Evolutionary conservation across 106 monocot species (phyloP), one percentile per base, ranked within the genome.

Genomic region (Acorus calamus): DNA sequence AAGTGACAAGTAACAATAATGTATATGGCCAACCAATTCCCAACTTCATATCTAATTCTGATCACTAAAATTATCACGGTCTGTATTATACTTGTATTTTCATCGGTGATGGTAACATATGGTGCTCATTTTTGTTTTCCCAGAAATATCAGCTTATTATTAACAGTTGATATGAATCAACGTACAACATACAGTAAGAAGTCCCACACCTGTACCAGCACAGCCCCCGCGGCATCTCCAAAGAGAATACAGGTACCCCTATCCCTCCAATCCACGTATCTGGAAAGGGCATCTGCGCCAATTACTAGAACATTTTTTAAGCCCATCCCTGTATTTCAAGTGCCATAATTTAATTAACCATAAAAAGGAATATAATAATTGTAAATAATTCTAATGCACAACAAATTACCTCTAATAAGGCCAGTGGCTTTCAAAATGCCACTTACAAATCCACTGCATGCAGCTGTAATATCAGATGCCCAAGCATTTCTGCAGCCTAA

Each of bases 221-320:
- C 96, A 65, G 96, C 90, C 74, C 96, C 96, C 69, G 96, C 96
- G 78, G 87, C 96, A 87, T 96, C 96, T 46, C 96, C 96, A 83
- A 96, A 96, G 54, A 96, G 96, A 70, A 96, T 96, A 73, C 96
- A 96, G 14, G 87, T 84, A 28, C 96, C 90, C 78, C 96, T 90
- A 69, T 96, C 96, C 6, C 84, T 90, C 90, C 90, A 96, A 59
- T 96, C 96, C 59, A 90, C 87, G 65, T 68, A 69, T 42, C 78
- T 69, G 47, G 96, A 96, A 61, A 96, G 78, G 76, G 89, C 86
- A 85, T 96, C 96, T 52, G 96, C 90, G 65, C 96, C 96, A 56
- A 96, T 75, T 44, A 96, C 96, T 49, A 96, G 74, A 52, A 96
- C 61, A 76, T 96, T 96, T 51, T 80, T 54, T 60, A 80, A 80